Evolutionary conservation across 129 eudicot genomes (phyloP).

Genomic region (Cynara cardunculus): DNA sequence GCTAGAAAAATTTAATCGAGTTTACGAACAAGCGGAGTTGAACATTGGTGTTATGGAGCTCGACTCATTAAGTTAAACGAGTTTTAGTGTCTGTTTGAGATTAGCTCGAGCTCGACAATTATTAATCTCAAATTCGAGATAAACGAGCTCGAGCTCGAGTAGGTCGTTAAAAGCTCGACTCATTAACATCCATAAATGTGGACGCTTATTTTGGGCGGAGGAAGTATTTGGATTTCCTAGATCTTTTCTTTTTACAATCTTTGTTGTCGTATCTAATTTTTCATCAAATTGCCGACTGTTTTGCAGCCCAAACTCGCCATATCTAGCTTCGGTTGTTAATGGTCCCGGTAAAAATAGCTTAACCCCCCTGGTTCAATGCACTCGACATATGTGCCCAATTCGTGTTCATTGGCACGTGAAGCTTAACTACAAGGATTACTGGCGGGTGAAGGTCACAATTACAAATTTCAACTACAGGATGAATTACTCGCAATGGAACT

Average conservation of each 20-base stretch:
- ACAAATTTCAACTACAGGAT: constrained; percentile 91
- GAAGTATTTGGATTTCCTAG: neutral
- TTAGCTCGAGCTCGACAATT: too few relatives aligned
- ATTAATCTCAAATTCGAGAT: too few relatives aligned
- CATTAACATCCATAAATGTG: too few relatives aligned
- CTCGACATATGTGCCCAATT: constrained; percentile 94
- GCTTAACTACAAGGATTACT: constrained; percentile 89
- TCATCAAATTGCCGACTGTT: neutral
- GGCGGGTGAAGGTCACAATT: constrained; percentile 90
- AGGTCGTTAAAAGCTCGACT: too few relatives aligned
- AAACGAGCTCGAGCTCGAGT: too few relatives aligned
- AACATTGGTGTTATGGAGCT: too few relatives aligned
- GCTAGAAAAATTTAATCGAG: too few relatives aligned
- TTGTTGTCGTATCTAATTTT: neutral
- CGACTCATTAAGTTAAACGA: too few relatives aligned
- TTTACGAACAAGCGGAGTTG: too few relatives aligned
- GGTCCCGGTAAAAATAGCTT: constrained; percentile 51
- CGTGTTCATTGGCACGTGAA: constrained; percentile 98
- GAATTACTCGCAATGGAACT: constrained; percentile 91
- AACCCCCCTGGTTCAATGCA: constrained; percentile 90
- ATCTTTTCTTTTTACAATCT: neutral
- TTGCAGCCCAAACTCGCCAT: constrained; percentile 68
- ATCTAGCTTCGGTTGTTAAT: constrained; percentile 80
- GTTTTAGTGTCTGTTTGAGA: too few relatives aligned
- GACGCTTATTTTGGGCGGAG: too few relatives aligned